A percentile compares a stretch with the other conserved stretches of the same genome.
phyloP scores from a whole-genome alignment of 129 eudicot genomes.

The Helianthus tuberosus region DNA sequence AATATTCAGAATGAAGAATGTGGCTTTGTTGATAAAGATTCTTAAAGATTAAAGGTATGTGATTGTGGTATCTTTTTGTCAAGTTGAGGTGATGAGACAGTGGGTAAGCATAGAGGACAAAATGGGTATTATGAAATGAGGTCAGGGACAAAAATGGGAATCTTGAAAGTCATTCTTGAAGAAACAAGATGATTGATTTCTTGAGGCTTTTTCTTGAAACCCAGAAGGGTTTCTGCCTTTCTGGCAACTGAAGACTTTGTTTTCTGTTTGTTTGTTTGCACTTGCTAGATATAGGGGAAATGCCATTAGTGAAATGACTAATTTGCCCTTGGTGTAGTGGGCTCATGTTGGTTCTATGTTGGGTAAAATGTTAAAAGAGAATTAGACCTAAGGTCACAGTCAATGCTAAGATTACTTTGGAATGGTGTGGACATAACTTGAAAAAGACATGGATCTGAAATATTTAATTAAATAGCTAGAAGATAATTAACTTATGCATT shows the following conservation, averaged over 20 bases:
- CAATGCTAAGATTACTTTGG: slow-evolving; percentile 35
- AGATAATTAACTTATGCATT: too few species aligned
- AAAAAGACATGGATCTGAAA: too few species aligned
- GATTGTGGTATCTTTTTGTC: slow-evolving; percentile 20
- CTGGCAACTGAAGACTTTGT: slow-evolving; percentile 48
- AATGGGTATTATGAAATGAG: slow-evolving; percentile 13
- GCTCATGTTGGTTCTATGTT: slow-evolving; percentile 18
- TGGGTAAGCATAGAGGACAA: slow-evolving; percentile 34
- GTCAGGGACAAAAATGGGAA: slow-evolving; percentile 6
- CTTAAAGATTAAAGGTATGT: slow-evolving; percentile 21
- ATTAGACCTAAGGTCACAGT: slow-evolving; percentile 39
- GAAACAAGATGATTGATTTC: slow-evolving; percentile 41
- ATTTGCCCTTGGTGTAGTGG: slow-evolving; percentile 29
- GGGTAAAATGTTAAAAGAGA: slow-evolving; percentile 35
- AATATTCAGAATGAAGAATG: slow-evolving; percentile 15
- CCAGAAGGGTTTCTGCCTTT: slow-evolving; percentile 36
- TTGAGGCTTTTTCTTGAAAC: slow-evolving; percentile 50
- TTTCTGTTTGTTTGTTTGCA: slow-evolving; percentile 42
- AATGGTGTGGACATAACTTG: slow-evolving; percentile 28
- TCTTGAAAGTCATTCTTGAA: slow-evolving; percentile 12
- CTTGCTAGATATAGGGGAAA: slow-evolving; percentile 36
- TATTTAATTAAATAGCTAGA: too few species aligned
- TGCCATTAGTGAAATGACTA: slow-evolving; percentile 17
- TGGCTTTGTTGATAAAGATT: slow-evolving; percentile 27
- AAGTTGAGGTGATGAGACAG: slow-evolving; percentile 24